These are phyloP conservation scores for Phytophthora constricta DNA, from an alignment of 352 stramenopile species.

Conservation along the genomic window DNA sequence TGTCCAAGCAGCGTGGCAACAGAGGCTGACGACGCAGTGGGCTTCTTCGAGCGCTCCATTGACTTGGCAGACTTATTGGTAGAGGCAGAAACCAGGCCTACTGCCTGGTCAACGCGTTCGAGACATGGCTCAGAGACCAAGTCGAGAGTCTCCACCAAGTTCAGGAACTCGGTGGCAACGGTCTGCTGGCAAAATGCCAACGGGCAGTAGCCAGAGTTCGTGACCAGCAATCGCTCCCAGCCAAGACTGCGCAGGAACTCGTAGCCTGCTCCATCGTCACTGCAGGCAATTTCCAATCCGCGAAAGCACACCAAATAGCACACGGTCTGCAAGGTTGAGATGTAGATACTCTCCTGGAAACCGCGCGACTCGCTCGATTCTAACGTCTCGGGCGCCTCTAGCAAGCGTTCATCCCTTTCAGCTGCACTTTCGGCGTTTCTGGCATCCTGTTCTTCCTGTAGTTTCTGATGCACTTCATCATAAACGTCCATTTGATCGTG, in stretches of 20 bases:
- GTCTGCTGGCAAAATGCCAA: conserved; percentile 82
- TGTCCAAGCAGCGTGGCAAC: conserved; percentile 52
- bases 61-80: conserved; percentile 55
- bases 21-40: conserved; percentile 39
- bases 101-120: conserved; percentile 75
- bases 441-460: conserved; percentile 12
- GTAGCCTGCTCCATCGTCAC: conserved; percentile 62
- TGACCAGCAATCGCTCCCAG: conserved; percentile 80
- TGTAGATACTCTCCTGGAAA: conserved; percentile 81
- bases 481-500: conserved; percentile 94
- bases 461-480: conserved; percentile 50
- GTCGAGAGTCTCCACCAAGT: conserved; percentile 80
- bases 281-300: conserved; percentile 86
- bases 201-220: conserved; percentile 61
- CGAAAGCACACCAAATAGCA: conserved; percentile 99
- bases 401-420: conserved; percentile 32
- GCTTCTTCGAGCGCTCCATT: conserved; percentile 72
- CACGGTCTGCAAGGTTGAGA: conserved; percentile 92
- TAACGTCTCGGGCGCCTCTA: conserved; percentile 40
- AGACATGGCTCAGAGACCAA: conserved; percentile 80
- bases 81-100: conserved; percentile 51
- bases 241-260: conserved; percentile 84
- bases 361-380: conserved; percentile 20
- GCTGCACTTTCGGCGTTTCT: conserved; percentile 22
- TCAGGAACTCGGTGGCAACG: conserved; percentile 84